phyloP scores from a whole-genome alignment of 768 basidiomycete genomes.

The Boletus rufocinnamomeus region DNA sequence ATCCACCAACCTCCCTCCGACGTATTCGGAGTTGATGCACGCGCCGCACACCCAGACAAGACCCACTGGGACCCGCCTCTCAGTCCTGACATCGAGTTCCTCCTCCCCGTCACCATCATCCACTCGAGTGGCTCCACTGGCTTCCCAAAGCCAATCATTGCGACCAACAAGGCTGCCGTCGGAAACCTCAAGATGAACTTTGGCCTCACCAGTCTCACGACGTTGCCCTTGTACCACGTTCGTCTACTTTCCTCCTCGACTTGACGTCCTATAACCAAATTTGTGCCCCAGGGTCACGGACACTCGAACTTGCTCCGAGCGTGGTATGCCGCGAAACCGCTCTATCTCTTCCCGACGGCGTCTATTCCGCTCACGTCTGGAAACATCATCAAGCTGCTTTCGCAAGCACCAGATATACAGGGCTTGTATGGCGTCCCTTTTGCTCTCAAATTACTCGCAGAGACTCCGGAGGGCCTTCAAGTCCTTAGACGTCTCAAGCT shows the following conservation, averaged over 20 bases:
- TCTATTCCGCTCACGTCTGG: conserved; percentile 48
- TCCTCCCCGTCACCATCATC: conserved; percentile 24
- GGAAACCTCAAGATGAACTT: conserved; percentile 39
- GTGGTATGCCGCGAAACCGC: conserved; percentile 41
- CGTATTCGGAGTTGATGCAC: conserved; percentile 18
- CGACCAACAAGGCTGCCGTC: conserved; percentile 39
- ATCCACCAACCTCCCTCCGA: conserved; percentile 25
- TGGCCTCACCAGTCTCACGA: conserved; percentile 23
- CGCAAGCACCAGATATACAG: conserved; percentile 35
- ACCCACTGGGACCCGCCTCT: conserved; percentile 23
- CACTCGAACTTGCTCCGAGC: conserved; percentile 40
- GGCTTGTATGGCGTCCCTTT: conserved; percentile 41
- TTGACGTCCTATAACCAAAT: neutral
- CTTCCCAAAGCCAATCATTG: conserved; percentile 46
- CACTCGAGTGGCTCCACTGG: conserved; percentile 44
- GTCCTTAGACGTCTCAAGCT: conserved; percentile 46
- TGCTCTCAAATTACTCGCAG: conserved; percentile 48
- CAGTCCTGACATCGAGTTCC: conserved; percentile 23
- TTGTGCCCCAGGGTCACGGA: conserved; percentile 22
- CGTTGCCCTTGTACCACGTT: conserved; percentile 38
- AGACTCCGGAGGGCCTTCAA: conserved; percentile 46
- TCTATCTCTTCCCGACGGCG: conserved; percentile 45
- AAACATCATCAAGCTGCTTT: conserved; percentile 44
- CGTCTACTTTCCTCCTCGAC: neutral
- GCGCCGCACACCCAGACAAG: conserved; percentile 23